Evolutionary conservation across 2,329 filamentous ascomycete species (phyloP), one percentile per base, ranked within the genome.

Genomic region (Fusarium equiseti): DNA sequence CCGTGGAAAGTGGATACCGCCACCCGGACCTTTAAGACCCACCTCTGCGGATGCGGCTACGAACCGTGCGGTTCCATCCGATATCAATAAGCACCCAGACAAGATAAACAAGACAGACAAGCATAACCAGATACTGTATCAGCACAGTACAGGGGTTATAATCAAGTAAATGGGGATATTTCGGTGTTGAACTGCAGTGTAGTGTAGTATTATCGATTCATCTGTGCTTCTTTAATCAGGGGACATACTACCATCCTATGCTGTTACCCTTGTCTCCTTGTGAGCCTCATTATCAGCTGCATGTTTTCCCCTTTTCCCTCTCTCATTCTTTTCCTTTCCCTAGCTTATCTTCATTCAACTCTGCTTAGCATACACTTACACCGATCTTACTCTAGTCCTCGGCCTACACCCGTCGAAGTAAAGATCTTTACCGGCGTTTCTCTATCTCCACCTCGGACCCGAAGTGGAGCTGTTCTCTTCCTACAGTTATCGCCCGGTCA

Each of bases 11-110:
- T 64, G 61, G 61, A 20, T 11, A 35, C 46, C 26, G 48, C 53
- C 52, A 58, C 55, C 55, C 59, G 65, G 48, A 24, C 22, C 45
- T n/a, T 1, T 1, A n/a, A 4, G 15, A 3, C 10, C 26, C 68
- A 68, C 57, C 32, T 31, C 26, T 42, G 45, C 64, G 57, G 62
- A 54, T 66, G 57, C 63, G 60, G 63, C 63, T 70, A 52, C 59
- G 56, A 72, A 66, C 66, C 54, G 16, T 73, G 62, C 72, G 70
- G 72, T 62, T 74, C 52, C 57, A 66, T 61, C 63, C 58, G 72
- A 40, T 35, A 27, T 27, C 32, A 27, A 52, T n/a, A 53, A 51
- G 13, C 35, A 38, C 35, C 6, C 6, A 38, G 18, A 38, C 35
- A 38, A 38, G 35, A 38, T 38, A 38, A 38, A n/a, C 35, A 38